Conservation (phyloP, 108 stramenopile species). For the Nitzschia palea region DNA sequence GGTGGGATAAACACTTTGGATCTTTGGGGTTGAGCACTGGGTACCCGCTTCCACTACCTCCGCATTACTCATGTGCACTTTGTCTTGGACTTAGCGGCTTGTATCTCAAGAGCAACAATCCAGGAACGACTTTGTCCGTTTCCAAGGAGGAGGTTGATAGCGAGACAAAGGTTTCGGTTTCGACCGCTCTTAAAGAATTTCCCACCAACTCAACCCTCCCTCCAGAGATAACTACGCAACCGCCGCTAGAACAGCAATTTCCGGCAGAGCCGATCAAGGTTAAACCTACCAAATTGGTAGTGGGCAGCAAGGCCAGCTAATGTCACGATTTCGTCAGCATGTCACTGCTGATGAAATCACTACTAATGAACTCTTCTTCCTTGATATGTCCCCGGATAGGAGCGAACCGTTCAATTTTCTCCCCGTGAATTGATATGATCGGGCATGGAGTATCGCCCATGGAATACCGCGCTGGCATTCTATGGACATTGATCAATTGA, state of each 20-base stretch:
- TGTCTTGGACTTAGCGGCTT: slow-evolving; percentile 63
- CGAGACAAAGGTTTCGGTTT: neutral
- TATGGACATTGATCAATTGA: slow-evolving; percentile 2
- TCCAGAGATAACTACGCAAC: too few relatives aligned
- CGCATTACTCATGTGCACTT: slow-evolving; percentile 55
- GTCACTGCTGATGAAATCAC: slow-evolving; percentile 14
- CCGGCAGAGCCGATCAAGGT: neutral
- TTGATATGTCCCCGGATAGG: slow-evolving; percentile 9
- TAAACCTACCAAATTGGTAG: neutral
- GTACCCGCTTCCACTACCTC: slow-evolving; percentile 56
- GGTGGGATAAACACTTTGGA: slow-evolving; percentile 46
- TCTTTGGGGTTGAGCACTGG: slow-evolving; percentile 51
- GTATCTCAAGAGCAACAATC: slow-evolving; percentile 28
- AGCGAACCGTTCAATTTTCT: neutral
- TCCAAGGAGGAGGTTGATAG: neutral
- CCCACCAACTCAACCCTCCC: too few relatives aligned
- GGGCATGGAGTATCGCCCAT: slow-evolving; percentile 5
- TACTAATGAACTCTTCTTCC: slow-evolving; percentile 18
- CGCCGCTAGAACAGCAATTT: too few relatives aligned
- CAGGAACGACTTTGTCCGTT: neutral
- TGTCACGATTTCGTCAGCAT: neutral
- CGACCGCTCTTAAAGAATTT: neutral
- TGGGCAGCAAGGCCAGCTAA: too few relatives aligned
- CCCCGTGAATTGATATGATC: slow-evolving; percentile 12
- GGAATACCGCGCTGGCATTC: slow-evolving; percentile 8